phyloP scores from a whole-genome alignment of 768 basidiomycete species.

The Tulasnella calospora region DNA sequence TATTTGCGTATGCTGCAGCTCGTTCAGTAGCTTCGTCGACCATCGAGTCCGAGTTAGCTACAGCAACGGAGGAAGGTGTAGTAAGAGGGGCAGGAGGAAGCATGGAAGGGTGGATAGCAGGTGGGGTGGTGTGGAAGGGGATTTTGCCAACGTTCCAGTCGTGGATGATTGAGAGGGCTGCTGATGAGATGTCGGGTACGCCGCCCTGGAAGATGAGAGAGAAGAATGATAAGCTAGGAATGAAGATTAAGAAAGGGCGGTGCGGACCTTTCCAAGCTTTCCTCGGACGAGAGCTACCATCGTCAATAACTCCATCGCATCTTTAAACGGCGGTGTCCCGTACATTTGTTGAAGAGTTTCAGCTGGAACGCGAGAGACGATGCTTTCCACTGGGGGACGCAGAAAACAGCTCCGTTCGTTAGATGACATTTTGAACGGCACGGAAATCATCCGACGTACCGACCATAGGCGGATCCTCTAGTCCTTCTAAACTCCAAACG shows the following conservation, averaged over 20 bases:
- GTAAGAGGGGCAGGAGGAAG: slow-evolving; percentile 35
- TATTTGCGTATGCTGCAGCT: slow-evolving; percentile 78
- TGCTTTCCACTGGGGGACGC: slow-evolving; percentile 72
- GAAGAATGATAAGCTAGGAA: background rate
- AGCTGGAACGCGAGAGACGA: slow-evolving; percentile 63
- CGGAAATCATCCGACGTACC: slow-evolving; percentile 48
- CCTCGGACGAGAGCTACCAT: slow-evolving; percentile 83
- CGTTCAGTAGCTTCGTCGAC: slow-evolving; percentile 39
- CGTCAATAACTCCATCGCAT: slow-evolving; percentile 78
- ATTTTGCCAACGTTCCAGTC: slow-evolving; percentile 99
- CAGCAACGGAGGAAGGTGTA: background rate
- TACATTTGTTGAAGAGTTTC: slow-evolving; percentile 80
- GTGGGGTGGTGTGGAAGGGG: slow-evolving; percentile 79
- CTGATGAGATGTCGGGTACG: slow-evolving; percentile 76
- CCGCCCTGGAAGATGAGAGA: slow-evolving; percentile 57
- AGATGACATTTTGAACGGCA: background rate
- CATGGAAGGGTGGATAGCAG: slow-evolving; percentile 69
- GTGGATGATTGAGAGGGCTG: slow-evolving; percentile 73
- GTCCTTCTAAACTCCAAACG: slow-evolving; percentile 83
- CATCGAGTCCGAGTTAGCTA: slow-evolving; percentile 27
- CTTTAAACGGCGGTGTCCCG: slow-evolving; percentile 66
- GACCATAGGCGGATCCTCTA: slow-evolving; percentile 84
- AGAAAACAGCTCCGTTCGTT: background rate
- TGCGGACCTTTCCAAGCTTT: slow-evolving; percentile 67
- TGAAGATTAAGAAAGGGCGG: background rate